A percentile compares a stretch with the other conserved stretches of the same genome.
Conservation (phyloP, 1,284 basidiomycete genomes). For the Pseudozyma sp. region DNA sequence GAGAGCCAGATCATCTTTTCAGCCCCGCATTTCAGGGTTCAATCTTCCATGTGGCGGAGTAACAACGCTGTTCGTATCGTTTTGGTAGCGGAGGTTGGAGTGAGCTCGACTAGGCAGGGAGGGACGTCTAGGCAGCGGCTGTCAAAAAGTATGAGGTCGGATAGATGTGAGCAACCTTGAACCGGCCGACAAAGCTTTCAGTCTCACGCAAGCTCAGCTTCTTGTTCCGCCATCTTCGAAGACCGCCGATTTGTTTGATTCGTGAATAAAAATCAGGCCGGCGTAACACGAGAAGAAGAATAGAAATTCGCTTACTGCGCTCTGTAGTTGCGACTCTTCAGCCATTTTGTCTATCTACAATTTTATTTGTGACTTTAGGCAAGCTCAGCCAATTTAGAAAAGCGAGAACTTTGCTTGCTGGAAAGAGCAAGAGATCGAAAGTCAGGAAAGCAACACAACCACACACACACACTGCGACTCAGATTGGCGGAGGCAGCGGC, state of each 20-base stretch:
- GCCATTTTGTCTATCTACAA: not conserved
- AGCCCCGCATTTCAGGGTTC: constrained; percentile 10
- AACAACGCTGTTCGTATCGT: not conserved
- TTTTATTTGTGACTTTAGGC: not conserved
- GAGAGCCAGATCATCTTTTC: not conserved
- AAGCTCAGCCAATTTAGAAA: not conserved
- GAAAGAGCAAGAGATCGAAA: constrained; percentile 2
- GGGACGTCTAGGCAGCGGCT: not conserved
- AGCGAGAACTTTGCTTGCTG: too few relatives aligned
- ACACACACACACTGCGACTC: not conserved
- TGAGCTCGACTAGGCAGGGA: too few relatives aligned
- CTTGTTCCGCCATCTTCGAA: constrained; percentile 15
- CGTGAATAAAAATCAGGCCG: too few relatives aligned
- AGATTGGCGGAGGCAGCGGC: not conserved
- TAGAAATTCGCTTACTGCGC: not conserved
- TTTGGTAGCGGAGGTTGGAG: not conserved
- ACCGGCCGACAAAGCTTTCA: constrained; percentile 1
- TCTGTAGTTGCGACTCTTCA: not conserved
- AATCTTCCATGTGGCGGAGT: constrained; percentile 2
- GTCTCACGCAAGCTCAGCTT: not conserved
- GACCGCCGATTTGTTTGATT: not conserved
- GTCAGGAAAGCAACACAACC: not conserved
- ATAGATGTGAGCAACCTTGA: not conserved
- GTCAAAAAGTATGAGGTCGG: not conserved
- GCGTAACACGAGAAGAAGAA: not conserved